phyloP scores from a whole-genome alignment of 352 stramenopile genomes.

The Phytophthora citrophthora region DNA sequence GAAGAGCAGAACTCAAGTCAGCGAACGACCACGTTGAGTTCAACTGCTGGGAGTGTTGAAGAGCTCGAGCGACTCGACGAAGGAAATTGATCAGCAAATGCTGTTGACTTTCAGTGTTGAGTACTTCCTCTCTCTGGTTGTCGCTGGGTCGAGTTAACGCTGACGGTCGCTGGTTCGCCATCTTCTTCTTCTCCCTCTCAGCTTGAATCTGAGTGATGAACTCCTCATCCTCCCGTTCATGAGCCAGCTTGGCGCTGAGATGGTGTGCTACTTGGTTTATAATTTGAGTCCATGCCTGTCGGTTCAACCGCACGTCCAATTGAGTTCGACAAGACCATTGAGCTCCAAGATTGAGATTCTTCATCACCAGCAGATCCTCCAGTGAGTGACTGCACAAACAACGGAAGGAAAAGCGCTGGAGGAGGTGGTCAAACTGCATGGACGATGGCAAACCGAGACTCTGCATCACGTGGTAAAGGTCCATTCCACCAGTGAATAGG shows the following conservation, averaged over 20 bases:
- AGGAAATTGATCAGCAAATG: conserved; percentile 32
- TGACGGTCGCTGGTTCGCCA: conserved; percentile 9
- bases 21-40: conserved; percentile 51
- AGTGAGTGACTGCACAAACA: conserved; percentile 60
- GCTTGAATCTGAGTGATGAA: conserved; percentile 34
- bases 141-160: not conserved
- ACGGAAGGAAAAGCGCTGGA: conserved; percentile 53
- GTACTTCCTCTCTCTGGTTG: not conserved
- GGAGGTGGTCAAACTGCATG: conserved; percentile 66
- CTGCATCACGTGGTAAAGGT: conserved; percentile 72
- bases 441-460: conserved; percentile 53
- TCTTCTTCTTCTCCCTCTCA: conserved; percentile 23
- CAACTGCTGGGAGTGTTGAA: conserved; percentile 50
- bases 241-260: conserved; percentile 38
- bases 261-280: conserved; percentile 50
- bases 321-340: conserved; percentile 63
- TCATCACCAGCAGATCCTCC: conserved; percentile 67
- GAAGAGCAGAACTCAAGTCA: conserved; percentile 38
- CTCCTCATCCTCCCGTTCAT: conserved; percentile 43
- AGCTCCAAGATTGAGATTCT: conserved; percentile 52
- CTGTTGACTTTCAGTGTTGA: conserved; percentile 1
- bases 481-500: conserved; percentile 62
- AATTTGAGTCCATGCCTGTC: conserved; percentile 60
- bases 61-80: conserved; percentile 20
- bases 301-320: conserved; percentile 62